Percentiles rank a stretch among this genome's conserved stretches.
phyloP scores from a whole-genome alignment of 345 rosid genomes.

The Trapa incisa region DNA sequence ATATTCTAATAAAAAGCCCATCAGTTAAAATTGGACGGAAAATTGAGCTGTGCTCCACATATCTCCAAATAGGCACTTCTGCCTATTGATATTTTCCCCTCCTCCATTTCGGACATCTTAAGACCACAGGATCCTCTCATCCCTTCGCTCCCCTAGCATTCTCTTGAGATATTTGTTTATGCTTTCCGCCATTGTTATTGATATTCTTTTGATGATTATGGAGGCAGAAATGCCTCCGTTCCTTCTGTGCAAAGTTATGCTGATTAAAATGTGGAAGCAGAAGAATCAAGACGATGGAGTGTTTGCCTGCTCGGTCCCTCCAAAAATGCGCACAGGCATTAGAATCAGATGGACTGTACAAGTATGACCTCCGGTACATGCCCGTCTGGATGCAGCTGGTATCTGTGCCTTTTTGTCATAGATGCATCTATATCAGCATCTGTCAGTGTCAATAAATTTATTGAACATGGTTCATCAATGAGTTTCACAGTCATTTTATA shows the following conservation, averaged over 20 bases:
- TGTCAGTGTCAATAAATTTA: background rate
- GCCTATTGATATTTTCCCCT: constrained; percentile 40
- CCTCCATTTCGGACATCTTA: constrained; percentile 57
- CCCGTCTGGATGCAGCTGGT: constrained; percentile 94
- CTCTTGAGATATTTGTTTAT: background rate
- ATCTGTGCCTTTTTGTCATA: constrained; percentile 10
- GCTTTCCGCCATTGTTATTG: background rate
- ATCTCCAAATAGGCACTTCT: background rate
- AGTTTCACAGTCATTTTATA: background rate
- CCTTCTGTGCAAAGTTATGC: background rate
- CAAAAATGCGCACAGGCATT: constrained; percentile 70
- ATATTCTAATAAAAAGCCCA: too few species aligned
- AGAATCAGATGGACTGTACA: constrained; percentile 61
- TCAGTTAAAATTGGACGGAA: too few species aligned
- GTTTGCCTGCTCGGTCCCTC: constrained; percentile 50
- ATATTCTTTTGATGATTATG: background rate
- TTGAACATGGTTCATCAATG: background rate
- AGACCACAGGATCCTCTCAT: constrained; percentile 67
- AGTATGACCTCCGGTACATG: constrained; percentile 65
- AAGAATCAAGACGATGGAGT: constrained; percentile 66
- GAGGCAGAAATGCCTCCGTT: background rate
- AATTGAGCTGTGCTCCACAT: background rate
- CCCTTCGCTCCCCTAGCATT: constrained; percentile 76
- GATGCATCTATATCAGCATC: background rate
- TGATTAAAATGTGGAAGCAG: constrained; percentile 16